Conservation (phyloP, 768 basidiomycete genomes). For the Boletus patriciae region DNA sequence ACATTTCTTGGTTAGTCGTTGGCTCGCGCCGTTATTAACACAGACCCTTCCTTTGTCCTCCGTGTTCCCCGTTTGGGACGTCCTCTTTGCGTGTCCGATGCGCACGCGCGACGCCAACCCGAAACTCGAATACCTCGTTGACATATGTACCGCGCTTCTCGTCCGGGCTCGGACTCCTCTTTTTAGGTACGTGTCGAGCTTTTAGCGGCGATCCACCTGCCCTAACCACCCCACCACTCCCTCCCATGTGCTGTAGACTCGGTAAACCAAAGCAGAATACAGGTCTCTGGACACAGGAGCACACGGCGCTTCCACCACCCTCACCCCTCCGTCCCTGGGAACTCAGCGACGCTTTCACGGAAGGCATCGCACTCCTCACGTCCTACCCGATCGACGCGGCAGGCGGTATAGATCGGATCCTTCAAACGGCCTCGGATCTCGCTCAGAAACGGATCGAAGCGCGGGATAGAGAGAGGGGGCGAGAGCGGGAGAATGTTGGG, state of each 20-base stretch:
- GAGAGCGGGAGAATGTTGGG: conserved; percentile 38
- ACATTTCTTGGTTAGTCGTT: conserved; percentile 49
- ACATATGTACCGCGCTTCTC: conserved; percentile 70
- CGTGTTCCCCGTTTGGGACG: conserved; percentile 68
- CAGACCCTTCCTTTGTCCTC: conserved; percentile 69
- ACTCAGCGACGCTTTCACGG: conserved; percentile 62
- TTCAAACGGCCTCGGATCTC: conserved; percentile 69
- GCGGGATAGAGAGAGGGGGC: conserved; percentile 24
- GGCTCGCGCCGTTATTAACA: conserved; percentile 69
- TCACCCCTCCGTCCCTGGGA: conserved; percentile 51
- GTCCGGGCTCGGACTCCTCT: conserved; percentile 54
- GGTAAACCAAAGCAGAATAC: conserved; percentile 46
- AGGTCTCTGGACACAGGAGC: conserved; percentile 57
- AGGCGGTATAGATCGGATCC: conserved; percentile 68
- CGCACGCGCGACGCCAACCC: conserved; percentile 52
- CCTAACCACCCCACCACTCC: neutral
- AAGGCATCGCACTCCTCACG: conserved; percentile 64
- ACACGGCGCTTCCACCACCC: conserved; percentile 35
- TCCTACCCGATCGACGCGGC: conserved; percentile 61
- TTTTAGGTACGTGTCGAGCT: conserved; percentile 45
- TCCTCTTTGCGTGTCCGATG: conserved; percentile 59
- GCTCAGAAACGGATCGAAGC: conserved; percentile 48
- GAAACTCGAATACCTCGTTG: conserved; percentile 68
- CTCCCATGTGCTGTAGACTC: conserved; percentile 40
- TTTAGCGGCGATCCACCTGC: neutral